Base-by-base conservation (phyloP, 164 flowering plant species). In the Aristolochia fimbriata region DNA sequence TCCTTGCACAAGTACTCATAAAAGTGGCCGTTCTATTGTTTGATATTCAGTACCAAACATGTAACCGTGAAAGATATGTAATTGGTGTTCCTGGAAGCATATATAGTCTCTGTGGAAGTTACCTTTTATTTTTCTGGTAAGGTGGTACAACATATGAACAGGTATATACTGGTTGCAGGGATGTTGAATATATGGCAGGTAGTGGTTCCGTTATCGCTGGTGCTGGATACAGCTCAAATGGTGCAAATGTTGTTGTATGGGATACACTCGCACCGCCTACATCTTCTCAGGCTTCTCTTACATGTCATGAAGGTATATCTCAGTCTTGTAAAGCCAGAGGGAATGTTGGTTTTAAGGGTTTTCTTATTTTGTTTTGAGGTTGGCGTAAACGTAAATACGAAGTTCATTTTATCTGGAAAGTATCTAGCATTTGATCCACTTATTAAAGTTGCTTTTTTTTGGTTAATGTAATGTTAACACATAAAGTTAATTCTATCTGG, bases 191-290 rank as follows among this genome's bases (percentile, higher is more conserved):
- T 65, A 78, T 88, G 62, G 76, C 87, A 64, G 78, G 89, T 16
- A 88, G 97, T 73, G 99, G 99, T 62, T 91, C 99, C 51, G 76
- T 94, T 53, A 75, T 91, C 68, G 97, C 93, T 76, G 93, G 84
- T 1, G 83, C 93, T 67, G 99, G 99, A 54, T 74, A 80, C 68
- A 82, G 87, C 70, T 74, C 89, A 33, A 79, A 70, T 77, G 81
- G 81, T 58, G 79, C 80, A 51, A 94, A 94, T 75, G 92, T 87
- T 60, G 88, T 94, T 63, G 66, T 94, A 65, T 91, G 97, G 99
- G 99, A 94, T 69, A 91, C 96, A 30, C 69, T 91, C 68, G 99
- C 99, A 67, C 99, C 97, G 52, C 85, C 86, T 41, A 56, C 87
- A 30, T 80, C 85, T 25, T 85, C 99, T 30, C 95, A 76, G 68